Evolutionary conservation across 495 filamentous ascomycete genomes (phyloP).

Genomic region (Xylaria bambusicola): DNA sequence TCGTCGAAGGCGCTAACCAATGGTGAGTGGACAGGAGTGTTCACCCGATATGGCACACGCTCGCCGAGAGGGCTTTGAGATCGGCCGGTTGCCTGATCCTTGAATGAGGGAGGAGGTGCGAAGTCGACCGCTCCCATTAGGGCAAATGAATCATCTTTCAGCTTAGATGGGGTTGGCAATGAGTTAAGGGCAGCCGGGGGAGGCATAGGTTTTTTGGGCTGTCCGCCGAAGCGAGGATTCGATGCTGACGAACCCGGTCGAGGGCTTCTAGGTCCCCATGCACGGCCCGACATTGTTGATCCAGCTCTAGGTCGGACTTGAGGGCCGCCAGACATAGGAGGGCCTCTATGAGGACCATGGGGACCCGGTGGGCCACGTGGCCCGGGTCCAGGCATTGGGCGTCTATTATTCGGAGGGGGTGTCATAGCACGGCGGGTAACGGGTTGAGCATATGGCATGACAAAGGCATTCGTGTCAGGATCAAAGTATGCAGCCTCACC

Average conservation of each 20-base stretch:
- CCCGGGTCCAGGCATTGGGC: slow-evolving; percentile 46
- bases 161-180: slow-evolving; percentile 81
- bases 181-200: slow-evolving; percentile 73
- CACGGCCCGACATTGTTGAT: slow-evolving; percentile 40
- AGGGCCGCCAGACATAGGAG: slow-evolving; percentile 34
- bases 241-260: slow-evolving; percentile 72
- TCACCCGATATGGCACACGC: slow-evolving; percentile 69
- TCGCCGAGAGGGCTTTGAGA: slow-evolving; percentile 82
- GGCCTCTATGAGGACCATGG: slow-evolving; percentile 37
- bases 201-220: slow-evolving; percentile 62
- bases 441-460: slow-evolving; percentile 79
- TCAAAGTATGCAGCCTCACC: slow-evolving; percentile 69
- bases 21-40: slow-evolving; percentile 70
- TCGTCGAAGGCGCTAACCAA: slow-evolving; percentile 85
- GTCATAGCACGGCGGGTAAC: slow-evolving; percentile 93
- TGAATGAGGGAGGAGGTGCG: slow-evolving; percentile 73
- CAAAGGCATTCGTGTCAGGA: slow-evolving; percentile 69
- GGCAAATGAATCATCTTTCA: slow-evolving; percentile 81
- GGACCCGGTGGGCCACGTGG: slow-evolving; percentile 35
- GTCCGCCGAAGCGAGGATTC: slow-evolving; percentile 42
- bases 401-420: slow-evolving; percentile 79
- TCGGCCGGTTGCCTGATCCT: slow-evolving; percentile 68
- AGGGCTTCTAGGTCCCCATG: slow-evolving; percentile 37
- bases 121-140: slow-evolving; percentile 74
- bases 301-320: slow-evolving; percentile 47